These are phyloP conservation scores for Candida cerambycidarum DNA, from an alignment of 805 yeast genomes.

Conservation along the genomic window DNA sequence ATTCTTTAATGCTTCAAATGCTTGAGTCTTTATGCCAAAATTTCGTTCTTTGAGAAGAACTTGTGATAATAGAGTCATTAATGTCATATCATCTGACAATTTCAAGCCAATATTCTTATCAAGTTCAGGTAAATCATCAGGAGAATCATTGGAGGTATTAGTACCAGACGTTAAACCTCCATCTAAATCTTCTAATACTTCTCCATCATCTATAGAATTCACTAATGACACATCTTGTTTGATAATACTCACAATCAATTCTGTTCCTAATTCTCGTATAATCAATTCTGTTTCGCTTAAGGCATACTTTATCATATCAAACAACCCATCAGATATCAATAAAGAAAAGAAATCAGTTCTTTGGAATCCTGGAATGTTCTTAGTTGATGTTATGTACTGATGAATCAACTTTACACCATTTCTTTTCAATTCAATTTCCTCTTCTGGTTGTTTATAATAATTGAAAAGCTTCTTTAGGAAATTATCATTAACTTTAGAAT, in stretches of 20 bases:
- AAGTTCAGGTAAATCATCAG: not conserved
- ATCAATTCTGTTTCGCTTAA: constrained; percentile 49
- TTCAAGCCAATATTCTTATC: constrained; percentile 25
- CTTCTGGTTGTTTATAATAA: constrained; percentile 38
- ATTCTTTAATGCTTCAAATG: constrained; percentile 77
- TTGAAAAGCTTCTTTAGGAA: constrained; percentile 61
- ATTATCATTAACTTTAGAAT: constrained; percentile 33
- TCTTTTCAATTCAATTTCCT: constrained; percentile 34
- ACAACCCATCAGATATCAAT: constrained; percentile 66
- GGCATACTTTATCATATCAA: constrained; percentile 71
- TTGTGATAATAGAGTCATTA: constrained; percentile 54
- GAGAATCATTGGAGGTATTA: constrained; percentile 9
- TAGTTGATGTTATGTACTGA: constrained; percentile 76
- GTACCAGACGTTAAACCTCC: constrained; percentile 1
- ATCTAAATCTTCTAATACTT: constrained; percentile 6
- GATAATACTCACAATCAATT: constrained; percentile 72
- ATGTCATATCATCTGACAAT: constrained; percentile 57
- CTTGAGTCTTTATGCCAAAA: constrained; percentile 76
- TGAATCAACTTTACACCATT: constrained; percentile 79
- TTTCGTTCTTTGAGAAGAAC: constrained; percentile 62
- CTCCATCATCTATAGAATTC: constrained; percentile 34
- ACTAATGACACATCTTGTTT: constrained; percentile 79
- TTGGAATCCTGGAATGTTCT: constrained; percentile 59
- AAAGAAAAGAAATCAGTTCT: constrained; percentile 63
- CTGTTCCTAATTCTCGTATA: constrained; percentile 72